Base-by-base conservation (phyloP, 2,329 filamentous ascomycete genomes). In the Drechslerella coelobrocha region DNA sequence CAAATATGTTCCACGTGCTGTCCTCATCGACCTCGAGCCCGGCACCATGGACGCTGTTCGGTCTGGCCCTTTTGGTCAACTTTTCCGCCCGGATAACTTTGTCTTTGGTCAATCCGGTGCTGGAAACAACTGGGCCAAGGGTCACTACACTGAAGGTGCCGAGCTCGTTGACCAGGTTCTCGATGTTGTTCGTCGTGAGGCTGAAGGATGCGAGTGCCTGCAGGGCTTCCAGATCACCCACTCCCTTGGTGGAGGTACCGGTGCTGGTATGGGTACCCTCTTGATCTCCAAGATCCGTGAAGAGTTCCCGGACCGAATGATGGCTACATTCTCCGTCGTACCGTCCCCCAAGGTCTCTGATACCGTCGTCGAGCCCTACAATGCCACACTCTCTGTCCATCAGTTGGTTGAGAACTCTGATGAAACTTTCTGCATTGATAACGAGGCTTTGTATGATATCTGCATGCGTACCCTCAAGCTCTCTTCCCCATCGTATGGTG, bases 81-180 rank as follows among this genome's bases (percentile, higher is more conserved):
- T 99, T 77, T 97, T 99, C 92, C 92, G 94, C 76, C 94, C 94
- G 81, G 94, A 99, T 85, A 99, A 97, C 89, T 97, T 97, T 84
- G 92, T 97, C 80, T 97, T 97, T 82, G 94, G 94, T 78, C 94
- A 97, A 85, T 97, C 94, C 78, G 93, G 94, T 87, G 94, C 94
- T 81, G 94, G 94, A 84, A 99, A 99, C 91, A 97, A 97, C 89
- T 99, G 94, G 94, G 94, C 94, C 83, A 99, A 97, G 89, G 94
- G 94, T 84, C 94, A 99, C 82, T 99, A 99, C 88, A 99, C 94
- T 75, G 94, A 99, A 85, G 94, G 94, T 88, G 94, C 94, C 77
- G 94, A 99, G 85, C 88, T 97, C 74, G 94, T 99, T 77, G 94
- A 99, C 85, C 87, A 97, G 79, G 94, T 99, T 77, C 88, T 99